phyloP scores from a whole-genome alignment of 2,329 filamentous ascomycete species.

The Knoxdaviesia capensis region DNA sequence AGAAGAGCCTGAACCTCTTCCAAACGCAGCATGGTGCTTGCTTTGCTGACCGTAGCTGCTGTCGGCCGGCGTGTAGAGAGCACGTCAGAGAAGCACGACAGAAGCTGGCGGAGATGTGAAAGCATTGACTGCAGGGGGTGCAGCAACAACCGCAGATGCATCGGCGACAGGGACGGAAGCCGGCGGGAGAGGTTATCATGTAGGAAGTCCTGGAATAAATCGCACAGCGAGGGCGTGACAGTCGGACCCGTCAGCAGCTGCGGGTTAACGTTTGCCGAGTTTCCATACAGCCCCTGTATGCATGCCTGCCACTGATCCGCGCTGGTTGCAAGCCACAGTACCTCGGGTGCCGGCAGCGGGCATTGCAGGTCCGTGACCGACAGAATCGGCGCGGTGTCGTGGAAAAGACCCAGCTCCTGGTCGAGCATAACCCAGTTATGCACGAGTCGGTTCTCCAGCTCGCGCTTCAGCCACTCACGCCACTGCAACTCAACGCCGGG shows the following conservation, averaged over 20 bases:
- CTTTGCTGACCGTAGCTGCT: constrained; percentile 30
- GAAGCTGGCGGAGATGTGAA: constrained; percentile 42
- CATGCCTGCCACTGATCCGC: constrained; percentile 37
- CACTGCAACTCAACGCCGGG: constrained; percentile 29
- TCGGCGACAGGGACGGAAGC: constrained; percentile 21
- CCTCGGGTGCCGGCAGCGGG: constrained; percentile 40
- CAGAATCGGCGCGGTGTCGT: constrained; percentile 41
- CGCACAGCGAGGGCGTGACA: constrained; percentile 36
- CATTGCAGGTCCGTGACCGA: constrained; percentile 44
- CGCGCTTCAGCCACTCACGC: constrained; percentile 44
- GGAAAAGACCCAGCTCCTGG: constrained; percentile 48
- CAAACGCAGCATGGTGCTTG: constrained; percentile 37
- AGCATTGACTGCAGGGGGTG: constrained; percentile 48
- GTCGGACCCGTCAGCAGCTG: constrained; percentile 27
- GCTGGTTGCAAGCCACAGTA: constrained; percentile 40
- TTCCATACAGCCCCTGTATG: constrained; percentile 38
- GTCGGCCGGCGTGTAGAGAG: constrained; percentile 19
- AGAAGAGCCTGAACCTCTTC: constrained; percentile 45
- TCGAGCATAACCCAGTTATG: constrained; percentile 61
- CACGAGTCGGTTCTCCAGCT: constrained; percentile 44
- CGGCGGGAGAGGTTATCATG: constrained; percentile 37
- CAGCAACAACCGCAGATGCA: constrained; percentile 45
- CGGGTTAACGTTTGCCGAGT: constrained; percentile 24
- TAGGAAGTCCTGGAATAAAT: constrained; percentile 48
- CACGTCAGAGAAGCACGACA: constrained; percentile 42